phyloP scores from a whole-genome alignment of 1,139 yeast species.

The Geotrichum restrictum region DNA sequence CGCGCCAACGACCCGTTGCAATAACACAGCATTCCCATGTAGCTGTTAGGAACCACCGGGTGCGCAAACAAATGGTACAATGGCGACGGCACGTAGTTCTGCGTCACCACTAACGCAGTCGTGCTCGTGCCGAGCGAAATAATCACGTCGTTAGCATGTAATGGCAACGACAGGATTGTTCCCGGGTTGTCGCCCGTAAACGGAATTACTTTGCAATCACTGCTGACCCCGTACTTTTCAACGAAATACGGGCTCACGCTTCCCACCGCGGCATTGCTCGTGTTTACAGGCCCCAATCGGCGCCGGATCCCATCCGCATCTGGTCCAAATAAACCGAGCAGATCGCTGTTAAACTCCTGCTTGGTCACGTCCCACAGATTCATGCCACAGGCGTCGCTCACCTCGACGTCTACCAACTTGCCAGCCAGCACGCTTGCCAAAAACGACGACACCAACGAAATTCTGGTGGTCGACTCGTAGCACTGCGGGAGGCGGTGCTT shows the following conservation, averaged over 20 bases:
- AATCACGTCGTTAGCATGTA: constrained; percentile 69
- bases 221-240: constrained; percentile 53
- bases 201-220: constrained; percentile 51
- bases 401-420: constrained; percentile 59
- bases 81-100: constrained; percentile 71
- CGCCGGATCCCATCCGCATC: constrained; percentile 27
- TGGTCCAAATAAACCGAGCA: constrained; percentile 44
- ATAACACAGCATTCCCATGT: constrained; percentile 94
- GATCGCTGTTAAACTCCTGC: constrained; percentile 50
- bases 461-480: constrained; percentile 56
- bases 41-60: constrained; percentile 70
- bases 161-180: constrained; percentile 77
- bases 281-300: constrained; percentile 32
- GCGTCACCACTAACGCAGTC: constrained; percentile 76
- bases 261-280: constrained; percentile 41
- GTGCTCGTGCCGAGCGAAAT: constrained; percentile 88
- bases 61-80: constrained; percentile 83
- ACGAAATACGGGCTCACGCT: constrained; percentile 48
- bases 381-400: constrained; percentile 91
- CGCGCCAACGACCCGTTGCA: constrained; percentile 89
- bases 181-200: constrained; percentile 93
- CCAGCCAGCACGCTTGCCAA: constrained; percentile 71
- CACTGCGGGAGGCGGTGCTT: constrained; percentile 52
- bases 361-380: constrained; percentile 67
- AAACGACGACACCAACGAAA: constrained; percentile 76